Evolutionary conservation across 768 basidiomycete genomes (phyloP).

Genomic region (Rhizopogon vulgaris): DNA sequence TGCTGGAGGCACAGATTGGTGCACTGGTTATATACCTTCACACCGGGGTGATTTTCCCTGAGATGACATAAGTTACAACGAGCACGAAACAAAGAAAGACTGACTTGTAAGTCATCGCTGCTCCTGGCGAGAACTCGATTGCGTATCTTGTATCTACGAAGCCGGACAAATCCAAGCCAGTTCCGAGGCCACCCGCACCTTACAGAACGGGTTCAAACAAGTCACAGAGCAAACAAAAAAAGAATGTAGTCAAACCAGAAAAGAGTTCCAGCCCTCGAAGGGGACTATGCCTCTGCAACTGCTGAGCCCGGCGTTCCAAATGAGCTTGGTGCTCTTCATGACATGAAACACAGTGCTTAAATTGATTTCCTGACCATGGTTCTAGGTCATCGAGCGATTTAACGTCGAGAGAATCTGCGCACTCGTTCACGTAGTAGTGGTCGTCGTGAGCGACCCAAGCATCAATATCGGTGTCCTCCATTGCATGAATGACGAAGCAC

Average conservation of each 20-base stretch:
- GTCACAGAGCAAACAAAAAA: not conserved
- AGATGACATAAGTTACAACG: conserved; percentile 1
- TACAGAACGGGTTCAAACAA: not conserved
- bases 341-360: conserved; percentile 38
- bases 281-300: conserved; percentile 34
- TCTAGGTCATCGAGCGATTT: conserved; percentile 16
- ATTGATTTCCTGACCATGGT: conserved; percentile 20
- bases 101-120: conserved; percentile 60
- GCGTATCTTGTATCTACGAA: conserved; percentile 65
- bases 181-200: conserved; percentile 75
- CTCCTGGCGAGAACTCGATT: conserved; percentile 57
- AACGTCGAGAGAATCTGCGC: conserved; percentile 12
- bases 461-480: conserved; percentile 23
- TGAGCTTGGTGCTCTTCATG: conserved; percentile 23
- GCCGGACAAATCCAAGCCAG: conserved; percentile 56
- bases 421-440: conserved; percentile 50
- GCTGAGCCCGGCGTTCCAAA: conserved; percentile 22
- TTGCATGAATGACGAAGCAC: conserved; percentile 41
- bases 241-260: conserved; percentile 38
- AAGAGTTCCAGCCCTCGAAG: conserved; percentile 64
- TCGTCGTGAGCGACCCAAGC: conserved; percentile 47
- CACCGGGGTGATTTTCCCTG: conserved; percentile 58
- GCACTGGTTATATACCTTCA: conserved; percentile 60
- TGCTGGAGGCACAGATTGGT: conserved; percentile 54
- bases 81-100: conserved; percentile 8